Evolutionary conservation across 192 early-diverging fungal genomes (phyloP), one percentile per base, ranked within the genome.

Genomic region (Linnemannia elongata): DNA sequence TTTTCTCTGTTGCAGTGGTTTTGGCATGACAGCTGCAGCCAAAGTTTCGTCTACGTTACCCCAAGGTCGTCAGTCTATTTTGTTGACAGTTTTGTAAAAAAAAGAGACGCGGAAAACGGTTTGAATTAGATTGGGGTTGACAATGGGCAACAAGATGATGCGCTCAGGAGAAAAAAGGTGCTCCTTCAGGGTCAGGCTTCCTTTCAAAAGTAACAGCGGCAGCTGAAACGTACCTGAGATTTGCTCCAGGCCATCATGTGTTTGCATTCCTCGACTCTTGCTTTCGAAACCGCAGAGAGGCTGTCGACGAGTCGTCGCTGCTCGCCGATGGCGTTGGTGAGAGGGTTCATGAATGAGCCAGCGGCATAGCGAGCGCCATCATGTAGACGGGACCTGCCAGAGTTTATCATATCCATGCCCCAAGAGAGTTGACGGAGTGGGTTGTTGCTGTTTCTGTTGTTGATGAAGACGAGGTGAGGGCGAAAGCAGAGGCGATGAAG

Each of bases 231-330:
- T 81, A 87, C 85, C 79, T 87, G 85, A 44, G 76, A 87, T 72
- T 87, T 87, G 71, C 79, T 76, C 85, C 85, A 87, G 42, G 75
- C 70, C 85, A 87, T 87, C 85, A 87, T 87, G 72, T 87, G 85
- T 45, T 87, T 87, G 80, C 85, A 87, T 81, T 87, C 85, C 22
- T 87, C 85, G 36, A 87, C 85, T 30, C 85, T 66, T 72, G 81
- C 79, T 78, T 81, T 87, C 20, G 85, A 87, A 36, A 87, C 85
- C 4, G 69, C 41, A 10, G 72, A 57, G 18, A 87, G 76, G 33
- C 72, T 75, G 33, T 87, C 85, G 63, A 87, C 76, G 24, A 87
- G 85, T 44, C 85, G 55, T 5, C 79, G 74, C 44, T 87, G 85
- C 41, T 87, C 85, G 7, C 70, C 71, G n/a, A 87, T 87, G 42